phyloP scores from a whole-genome alignment of 805 yeast genomes.

The Wickerhamiella sorbophila region DNA sequence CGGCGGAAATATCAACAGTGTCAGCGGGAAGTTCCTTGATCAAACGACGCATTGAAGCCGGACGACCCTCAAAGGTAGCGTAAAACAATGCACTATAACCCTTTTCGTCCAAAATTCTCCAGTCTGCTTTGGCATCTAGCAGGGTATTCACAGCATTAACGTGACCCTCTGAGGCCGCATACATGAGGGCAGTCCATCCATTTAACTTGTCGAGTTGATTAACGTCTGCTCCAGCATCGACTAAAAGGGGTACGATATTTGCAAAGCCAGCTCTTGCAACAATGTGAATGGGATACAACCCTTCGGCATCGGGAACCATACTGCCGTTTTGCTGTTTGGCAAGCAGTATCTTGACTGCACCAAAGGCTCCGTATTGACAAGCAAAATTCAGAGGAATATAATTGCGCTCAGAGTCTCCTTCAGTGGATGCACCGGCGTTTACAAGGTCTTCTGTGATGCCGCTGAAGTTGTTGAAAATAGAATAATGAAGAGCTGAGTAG shows the following conservation, averaged over 20 bases:
- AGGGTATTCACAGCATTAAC: slow-evolving; percentile 53
- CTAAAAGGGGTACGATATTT: slow-evolving; percentile 49
- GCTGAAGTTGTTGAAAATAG: slow-evolving; percentile 56
- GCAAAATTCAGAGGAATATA: slow-evolving; percentile 66
- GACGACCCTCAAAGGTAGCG: slow-evolving; percentile 90
- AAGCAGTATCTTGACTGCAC: slow-evolving; percentile 51
- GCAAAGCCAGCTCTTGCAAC: slow-evolving; percentile 74
- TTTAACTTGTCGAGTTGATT: slow-evolving; percentile 73
- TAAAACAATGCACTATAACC: slow-evolving; percentile 71
- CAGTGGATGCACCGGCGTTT: slow-evolving; percentile 31
- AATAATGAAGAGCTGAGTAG: slow-evolving; percentile 65
- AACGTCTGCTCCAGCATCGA: slow-evolving; percentile 43
- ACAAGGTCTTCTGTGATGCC: slow-evolving; percentile 39
- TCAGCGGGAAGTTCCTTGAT: slow-evolving; percentile 24
- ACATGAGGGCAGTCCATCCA: slow-evolving; percentile 88
- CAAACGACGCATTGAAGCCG: slow-evolving; percentile 60
- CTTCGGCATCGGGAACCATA: slow-evolving; percentile 58
- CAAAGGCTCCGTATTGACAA: slow-evolving; percentile 67
- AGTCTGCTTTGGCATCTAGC: slow-evolving; percentile 58
- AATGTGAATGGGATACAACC: slow-evolving; percentile 75
- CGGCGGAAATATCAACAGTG: slow-evolving; percentile 11
- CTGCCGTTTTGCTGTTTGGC: slow-evolving; percentile 28
- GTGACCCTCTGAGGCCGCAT: slow-evolving; percentile 80
- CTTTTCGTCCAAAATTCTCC: slow-evolving; percentile 58
- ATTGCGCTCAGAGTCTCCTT: slow-evolving; percentile 28